These are phyloP conservation scores for Juglanconis juglandina DNA, from an alignment of 2,329 filamentous ascomycete genomes.

Conservation along the genomic window DNA sequence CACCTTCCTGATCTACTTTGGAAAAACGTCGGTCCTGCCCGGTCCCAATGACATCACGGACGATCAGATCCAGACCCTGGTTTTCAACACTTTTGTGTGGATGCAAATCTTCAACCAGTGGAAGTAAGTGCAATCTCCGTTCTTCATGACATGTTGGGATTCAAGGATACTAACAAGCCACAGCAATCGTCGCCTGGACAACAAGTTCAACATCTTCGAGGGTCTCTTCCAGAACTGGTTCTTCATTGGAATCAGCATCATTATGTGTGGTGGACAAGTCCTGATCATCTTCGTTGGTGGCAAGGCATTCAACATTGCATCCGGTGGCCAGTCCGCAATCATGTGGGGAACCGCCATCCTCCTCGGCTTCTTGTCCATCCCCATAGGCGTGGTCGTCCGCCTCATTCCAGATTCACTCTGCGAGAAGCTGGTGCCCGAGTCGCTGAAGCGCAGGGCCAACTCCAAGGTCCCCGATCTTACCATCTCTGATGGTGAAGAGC, in stretches of 20 bases:
- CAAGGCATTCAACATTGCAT: conserved; percentile 69
- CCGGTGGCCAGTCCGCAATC: conserved; percentile 57
- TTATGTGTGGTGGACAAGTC: conserved; percentile 87
- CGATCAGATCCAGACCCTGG: conserved; percentile 68
- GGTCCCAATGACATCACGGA: conserved; percentile 34
- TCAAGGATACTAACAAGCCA: conserved; percentile 6
- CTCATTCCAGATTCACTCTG: conserved; percentile 73
- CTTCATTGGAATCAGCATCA: conserved; percentile 78
- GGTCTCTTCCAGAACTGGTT: conserved; percentile 81
- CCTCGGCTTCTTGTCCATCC: conserved; percentile 79
- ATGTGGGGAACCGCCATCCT: conserved; percentile 89
- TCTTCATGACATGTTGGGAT: not conserved
- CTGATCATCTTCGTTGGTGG: conserved; percentile 89
- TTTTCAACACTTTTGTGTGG: conserved; percentile 99
- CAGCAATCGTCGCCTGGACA: conserved; percentile 87
- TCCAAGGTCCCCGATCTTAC: conserved; percentile 51
- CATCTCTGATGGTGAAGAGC: conserved; percentile 62
- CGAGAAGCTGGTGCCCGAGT: conserved; percentile 48
- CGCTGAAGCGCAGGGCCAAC: conserved; percentile 46
- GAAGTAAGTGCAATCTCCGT: conserved; percentile 61
- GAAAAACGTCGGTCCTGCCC: conserved; percentile 30
- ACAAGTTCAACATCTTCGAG: conserved; percentile 93
- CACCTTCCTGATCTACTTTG: conserved; percentile 75
- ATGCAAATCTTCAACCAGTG: conserved; percentile 99
- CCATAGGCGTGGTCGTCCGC: conserved; percentile 76